A percentile compares a stretch with the other conserved stretches of the same genome.
These are phyloP conservation scores for Teunomyces stri DNA, from an alignment of 805 yeast genomes.

Conservation along the genomic window DNA sequence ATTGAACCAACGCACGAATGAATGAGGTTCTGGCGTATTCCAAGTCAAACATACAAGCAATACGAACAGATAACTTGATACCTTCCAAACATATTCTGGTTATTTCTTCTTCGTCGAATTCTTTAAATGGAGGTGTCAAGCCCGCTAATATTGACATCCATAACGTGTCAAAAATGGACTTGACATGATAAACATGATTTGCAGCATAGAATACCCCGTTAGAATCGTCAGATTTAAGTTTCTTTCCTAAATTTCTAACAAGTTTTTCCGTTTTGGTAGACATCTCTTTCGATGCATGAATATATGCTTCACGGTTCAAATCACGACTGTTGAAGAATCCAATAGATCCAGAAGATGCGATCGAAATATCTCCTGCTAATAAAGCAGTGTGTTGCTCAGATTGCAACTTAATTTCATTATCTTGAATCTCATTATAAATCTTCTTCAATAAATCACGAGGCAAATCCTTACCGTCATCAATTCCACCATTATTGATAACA, in stretches of 20 bases:
- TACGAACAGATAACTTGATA: conserved; percentile 73
- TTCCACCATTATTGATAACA: conserved; percentile 81
- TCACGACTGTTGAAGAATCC: conserved; percentile 73
- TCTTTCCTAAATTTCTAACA: conserved; percentile 61
- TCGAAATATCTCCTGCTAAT: conserved; percentile 56
- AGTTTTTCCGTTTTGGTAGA: conserved; percentile 83
- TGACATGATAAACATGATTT: conserved; percentile 83
- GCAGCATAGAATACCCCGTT: conserved; percentile 69
- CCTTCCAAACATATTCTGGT: conserved; percentile 79
- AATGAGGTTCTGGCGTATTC: conserved; percentile 87
- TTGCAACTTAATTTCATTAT: conserved; percentile 82
- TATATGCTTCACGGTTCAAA: conserved; percentile 74
- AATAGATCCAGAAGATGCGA: conserved; percentile 31
- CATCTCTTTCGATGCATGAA: conserved; percentile 90
- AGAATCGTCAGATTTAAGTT: conserved; percentile 38
- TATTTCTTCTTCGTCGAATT: conserved; percentile 72
- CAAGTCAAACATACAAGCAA: conserved; percentile 79
- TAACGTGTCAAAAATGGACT: conserved; percentile 85
- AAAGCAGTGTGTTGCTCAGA: conserved; percentile 94
- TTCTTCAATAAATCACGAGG: conserved; percentile 68
- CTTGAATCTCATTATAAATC: conserved; percentile 74
- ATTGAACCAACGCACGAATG: conserved; percentile 85
- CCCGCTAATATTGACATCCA: conserved; percentile 99
- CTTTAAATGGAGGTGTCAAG: conserved; percentile 89
- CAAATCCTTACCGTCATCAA: conserved; percentile 85